Conservation (phyloP, 495 filamentous ascomycete genomes). For the Friedmanniomyces endolithicus region DNA sequence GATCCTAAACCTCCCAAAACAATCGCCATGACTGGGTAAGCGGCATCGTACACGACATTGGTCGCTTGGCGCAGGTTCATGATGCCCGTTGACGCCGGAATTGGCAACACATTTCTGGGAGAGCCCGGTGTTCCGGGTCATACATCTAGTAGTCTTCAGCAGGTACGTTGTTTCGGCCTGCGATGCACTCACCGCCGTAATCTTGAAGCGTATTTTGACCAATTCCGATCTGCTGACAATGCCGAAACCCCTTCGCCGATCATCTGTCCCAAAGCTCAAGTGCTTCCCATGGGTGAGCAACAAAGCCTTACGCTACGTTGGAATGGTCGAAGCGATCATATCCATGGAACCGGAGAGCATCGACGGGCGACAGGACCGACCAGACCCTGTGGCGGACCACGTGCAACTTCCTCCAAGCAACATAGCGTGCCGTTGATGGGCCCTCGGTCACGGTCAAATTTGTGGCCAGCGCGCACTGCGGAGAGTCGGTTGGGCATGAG, state of each 20-base stretch:
- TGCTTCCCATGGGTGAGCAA: not conserved
- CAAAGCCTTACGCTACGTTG: not conserved
- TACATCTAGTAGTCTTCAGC: not conserved
- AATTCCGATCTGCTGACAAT: not conserved
- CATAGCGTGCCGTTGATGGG: not conserved
- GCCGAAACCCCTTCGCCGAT: not conserved
- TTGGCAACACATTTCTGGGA: not conserved
- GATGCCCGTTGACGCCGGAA: not conserved
- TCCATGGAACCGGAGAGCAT: not conserved
- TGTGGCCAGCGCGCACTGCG: constrained; percentile 3
- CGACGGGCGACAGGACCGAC: not conserved
- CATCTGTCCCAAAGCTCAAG: not conserved
- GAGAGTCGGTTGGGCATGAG: constrained; percentile 5
- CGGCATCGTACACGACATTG: not conserved
- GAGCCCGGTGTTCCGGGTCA: not conserved
- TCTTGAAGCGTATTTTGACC: not conserved
- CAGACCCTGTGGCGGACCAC: not conserved
- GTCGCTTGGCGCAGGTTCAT: too few relatives aligned
- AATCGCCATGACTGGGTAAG: not conserved
- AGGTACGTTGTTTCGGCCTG: not conserved
- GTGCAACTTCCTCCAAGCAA: not conserved
- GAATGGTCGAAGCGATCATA: not conserved
- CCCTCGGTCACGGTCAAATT: constrained; percentile 13
- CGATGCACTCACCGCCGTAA: not conserved
- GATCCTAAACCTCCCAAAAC: not conserved